phyloP scores from a whole-genome alignment of 2,329 filamentous ascomycete genomes.

The Beauveria pseudobassiana region DNA sequence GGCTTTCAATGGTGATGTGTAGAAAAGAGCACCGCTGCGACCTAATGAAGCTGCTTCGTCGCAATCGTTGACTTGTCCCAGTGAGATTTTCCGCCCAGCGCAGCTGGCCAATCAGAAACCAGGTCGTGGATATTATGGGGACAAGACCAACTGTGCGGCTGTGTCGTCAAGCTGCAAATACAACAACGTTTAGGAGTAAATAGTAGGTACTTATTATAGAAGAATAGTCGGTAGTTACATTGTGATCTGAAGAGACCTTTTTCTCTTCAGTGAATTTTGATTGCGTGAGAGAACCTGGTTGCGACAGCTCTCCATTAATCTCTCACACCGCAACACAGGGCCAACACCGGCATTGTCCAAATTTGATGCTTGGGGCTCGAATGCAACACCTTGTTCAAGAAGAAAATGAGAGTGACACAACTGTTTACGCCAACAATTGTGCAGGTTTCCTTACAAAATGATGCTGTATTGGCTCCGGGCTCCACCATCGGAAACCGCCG shows the following conservation, averaged over 20 bases:
- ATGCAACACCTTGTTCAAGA: no score
- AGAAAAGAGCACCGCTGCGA: conserved; percentile 11
- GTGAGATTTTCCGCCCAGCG: conserved; percentile 10
- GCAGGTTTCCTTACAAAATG: not conserved
- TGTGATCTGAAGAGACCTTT: no score
- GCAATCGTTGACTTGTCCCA: not conserved
- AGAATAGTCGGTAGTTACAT: no score
- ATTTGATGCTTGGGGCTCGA: no score
- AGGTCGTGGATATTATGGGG: not conserved
- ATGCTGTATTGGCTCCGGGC: not conserved
- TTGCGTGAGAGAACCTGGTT: no score
- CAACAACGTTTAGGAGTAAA: not conserved
- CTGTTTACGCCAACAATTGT: not conserved
- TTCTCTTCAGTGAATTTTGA: no score
- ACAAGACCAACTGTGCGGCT: no score
- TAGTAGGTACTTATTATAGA: no score
- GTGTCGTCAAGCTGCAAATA: not conserved
- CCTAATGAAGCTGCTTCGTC: not conserved
- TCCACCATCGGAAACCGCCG: conserved; percentile 9
- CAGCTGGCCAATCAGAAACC: not conserved
- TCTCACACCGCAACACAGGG: no score
- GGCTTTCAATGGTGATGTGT: conserved; percentile 23
- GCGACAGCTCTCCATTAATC: no score
- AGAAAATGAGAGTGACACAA: no score
- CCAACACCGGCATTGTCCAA: no score